Percentiles rank a stretch among this genome's conserved stretches.
Conservation (phyloP, 805 yeast species). For the Wickerhamomyces subpelliculosus region DNA sequence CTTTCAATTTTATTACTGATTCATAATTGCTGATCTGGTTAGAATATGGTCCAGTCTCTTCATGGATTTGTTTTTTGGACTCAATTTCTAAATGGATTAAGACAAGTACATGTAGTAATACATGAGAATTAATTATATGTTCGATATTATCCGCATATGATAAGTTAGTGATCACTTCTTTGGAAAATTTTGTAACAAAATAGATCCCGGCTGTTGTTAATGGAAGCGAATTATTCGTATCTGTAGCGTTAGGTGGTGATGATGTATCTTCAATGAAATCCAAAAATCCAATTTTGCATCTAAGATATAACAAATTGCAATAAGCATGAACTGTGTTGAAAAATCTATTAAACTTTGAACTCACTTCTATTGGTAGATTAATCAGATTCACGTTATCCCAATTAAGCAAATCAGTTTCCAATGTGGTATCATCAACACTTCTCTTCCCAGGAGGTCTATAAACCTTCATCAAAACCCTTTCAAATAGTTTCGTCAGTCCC, state of each 20-base stretch:
- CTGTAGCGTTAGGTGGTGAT: neutral
- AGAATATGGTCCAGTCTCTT: too few species aligned
- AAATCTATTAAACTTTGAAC: neutral
- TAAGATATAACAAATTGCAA: slow-evolving; percentile 4
- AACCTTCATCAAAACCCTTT: slow-evolving; percentile 4
- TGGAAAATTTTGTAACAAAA: slow-evolving; percentile 1
- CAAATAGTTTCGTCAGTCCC: slow-evolving; percentile 3
- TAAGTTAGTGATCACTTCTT: neutral
- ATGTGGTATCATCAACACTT: slow-evolving; percentile 1
- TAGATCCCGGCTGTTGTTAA: slow-evolving; percentile 6
- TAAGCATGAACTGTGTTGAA: slow-evolving; percentile 1
- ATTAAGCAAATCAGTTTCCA: slow-evolving; percentile 4
- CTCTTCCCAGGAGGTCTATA: slow-evolving; percentile 7
- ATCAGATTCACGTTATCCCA: slow-evolving; percentile 1
- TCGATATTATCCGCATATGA: neutral
- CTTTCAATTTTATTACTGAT: neutral
- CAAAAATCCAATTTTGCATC: slow-evolving; percentile 7
- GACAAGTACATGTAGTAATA: slow-evolving; percentile 4
- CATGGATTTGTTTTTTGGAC: neutral
- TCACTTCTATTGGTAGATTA: neutral
- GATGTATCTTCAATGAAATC: slow-evolving; percentile 4
- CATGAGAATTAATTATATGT: slow-evolving; percentile 5
- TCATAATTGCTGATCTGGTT: neutral
- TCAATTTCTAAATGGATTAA: slow-evolving; percentile 5
- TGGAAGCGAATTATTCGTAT: slow-evolving; percentile 3